Base-by-base conservation (phyloP, 2,329 filamentous ascomycete genomes). In the Periconia sp. region DNA sequence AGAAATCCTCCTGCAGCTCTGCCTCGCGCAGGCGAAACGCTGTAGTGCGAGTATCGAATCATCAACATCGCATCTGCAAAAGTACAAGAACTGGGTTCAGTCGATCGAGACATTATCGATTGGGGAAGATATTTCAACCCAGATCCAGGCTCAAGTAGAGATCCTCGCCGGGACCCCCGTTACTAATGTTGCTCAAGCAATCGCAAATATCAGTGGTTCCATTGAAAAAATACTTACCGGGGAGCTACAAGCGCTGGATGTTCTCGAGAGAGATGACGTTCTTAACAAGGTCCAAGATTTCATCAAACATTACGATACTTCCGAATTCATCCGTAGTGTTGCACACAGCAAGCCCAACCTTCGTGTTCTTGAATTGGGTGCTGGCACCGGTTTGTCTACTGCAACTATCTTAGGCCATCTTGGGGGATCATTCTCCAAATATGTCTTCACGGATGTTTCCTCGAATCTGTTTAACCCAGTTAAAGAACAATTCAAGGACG, bases 351-450 rank as follows among this genome's bases (percentile, higher is more conserved):
- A 34, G 31, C 31, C 31, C 4, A 34, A 34, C 17, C 8, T 34
- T 5, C 7, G 15, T 3, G 31, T 34, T 3, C 22, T 34, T 16
- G 31, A 34, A 28, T 21, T 55, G 5, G 52, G 52, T 0, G 50
- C 46, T 3, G 46, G 49, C 8, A 39, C 46, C 2, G 43, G 43
- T 4, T 35, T 16, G 9, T 21, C 42, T 4, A 49, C 52, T 4
- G 32, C 15, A 5, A 10, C 2, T 3, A 24, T 55, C 5, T n/a
- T 55, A 11, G 8, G 33, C 8, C 15, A 21, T 3, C 23, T 57
- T 7, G 5, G 2, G 2, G 4, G 3, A 12, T 5, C 28, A 9
- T 25, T 6, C 12, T 35, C 23, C 10, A 31, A n/a, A n/a, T n/a
- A n/a, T n/a, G n/a, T n/a, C n/a, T n/a, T n/a, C n/a, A n/a, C 15